Evolutionary conservation across 2,329 filamentous ascomycete genomes (phyloP), one percentile per base, ranked within the genome.

Genomic region (Aspergillus fijiensis): DNA sequence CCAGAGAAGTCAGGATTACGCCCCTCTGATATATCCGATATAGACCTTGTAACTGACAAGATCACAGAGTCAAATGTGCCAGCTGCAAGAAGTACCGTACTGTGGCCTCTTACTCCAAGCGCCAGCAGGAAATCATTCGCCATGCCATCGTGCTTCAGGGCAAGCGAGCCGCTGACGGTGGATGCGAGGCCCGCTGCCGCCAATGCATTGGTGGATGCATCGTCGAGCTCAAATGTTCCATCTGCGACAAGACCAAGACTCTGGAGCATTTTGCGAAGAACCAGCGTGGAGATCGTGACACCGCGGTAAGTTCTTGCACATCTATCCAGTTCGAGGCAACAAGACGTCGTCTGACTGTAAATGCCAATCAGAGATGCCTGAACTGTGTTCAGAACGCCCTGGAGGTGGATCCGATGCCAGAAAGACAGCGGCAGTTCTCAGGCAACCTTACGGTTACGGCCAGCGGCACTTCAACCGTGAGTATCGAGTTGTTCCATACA

Each of bases 241-340:
- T 78, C 42, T 86, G 84, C 66, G 69, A 75, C 21, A 67, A 76
- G 58, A 76, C 71, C 2, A 84, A 84, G 65, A 72, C 76, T 0
- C 59, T 84, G 2, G 78, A 81, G 5, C 72, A 74, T 0, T 87
- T 85, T 63, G 77, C 80, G 19, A 85, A 82, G 63, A 64, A 65
- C 6, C 80, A 84, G 70, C 76, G 82, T 14, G 72, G 67, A 29
- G 77, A 79, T 47, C 75, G 77, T 1, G 82, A 81, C 59, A 68
- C 65, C 45, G 79, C 77, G 27, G 82, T 82, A 77, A 61, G 80
- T 51, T 39, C 7, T 19, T 48, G 5, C 39, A 12, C 9, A 16
- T 21, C 12, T 2, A 21, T 52, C n/a, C 25, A 39, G 19, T 48
- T 31, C 5, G 6, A 16, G 48, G 2, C 4, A 29, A 9, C 16